These are phyloP conservation scores for Balansia obtecta DNA, from an alignment of 2,329 filamentous ascomycete species.

Conservation along the genomic window DNA sequence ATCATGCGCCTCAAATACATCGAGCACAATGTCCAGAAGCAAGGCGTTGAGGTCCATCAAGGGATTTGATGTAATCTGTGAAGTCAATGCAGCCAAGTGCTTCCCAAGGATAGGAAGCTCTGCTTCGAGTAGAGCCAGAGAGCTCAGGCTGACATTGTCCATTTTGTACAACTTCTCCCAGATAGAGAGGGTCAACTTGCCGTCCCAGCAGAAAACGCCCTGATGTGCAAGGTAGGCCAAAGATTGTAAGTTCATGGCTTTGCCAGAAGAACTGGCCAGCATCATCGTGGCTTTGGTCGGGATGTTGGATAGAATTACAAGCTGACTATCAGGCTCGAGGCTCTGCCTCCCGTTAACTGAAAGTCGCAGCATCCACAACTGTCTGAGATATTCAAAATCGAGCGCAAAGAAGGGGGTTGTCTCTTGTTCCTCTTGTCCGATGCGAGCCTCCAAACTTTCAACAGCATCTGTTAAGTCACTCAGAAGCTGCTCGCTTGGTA, in stretches of 20 bases:
- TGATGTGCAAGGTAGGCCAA: conserved; percentile 34
- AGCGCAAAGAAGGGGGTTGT: conserved; percentile 37
- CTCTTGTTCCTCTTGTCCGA: conserved; percentile 27
- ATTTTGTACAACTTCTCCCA: conserved; percentile 42
- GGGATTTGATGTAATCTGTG: conserved; percentile 37
- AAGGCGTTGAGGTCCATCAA: conserved; percentile 34
- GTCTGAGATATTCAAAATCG: conserved; percentile 45
- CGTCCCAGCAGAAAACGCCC: conserved; percentile 26
- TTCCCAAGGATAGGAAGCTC: conserved; percentile 51
- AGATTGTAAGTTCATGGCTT: conserved; percentile 30
- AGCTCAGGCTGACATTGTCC: conserved; percentile 41
- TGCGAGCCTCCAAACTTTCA: conserved; percentile 33
- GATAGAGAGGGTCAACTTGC: conserved; percentile 30
- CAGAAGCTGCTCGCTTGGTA: conserved; percentile 34
- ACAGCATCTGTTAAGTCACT: conserved; percentile 38
- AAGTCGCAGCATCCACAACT: conserved; percentile 33
- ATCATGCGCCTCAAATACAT: conserved; percentile 28
- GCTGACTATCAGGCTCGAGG: conserved; percentile 19
- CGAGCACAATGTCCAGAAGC: conserved; percentile 32
- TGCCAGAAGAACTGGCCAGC: conserved; percentile 20
- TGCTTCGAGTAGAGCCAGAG: conserved; percentile 49
- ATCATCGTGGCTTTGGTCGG: conserved; percentile 22
- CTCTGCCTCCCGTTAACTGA: conserved; percentile 1
- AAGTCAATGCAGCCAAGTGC: conserved; percentile 37
- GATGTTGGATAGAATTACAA: conserved; percentile 35